Conservation (phyloP, 495 filamentous ascomycete species). For the Antarctomyces pellizariae region DNA sequence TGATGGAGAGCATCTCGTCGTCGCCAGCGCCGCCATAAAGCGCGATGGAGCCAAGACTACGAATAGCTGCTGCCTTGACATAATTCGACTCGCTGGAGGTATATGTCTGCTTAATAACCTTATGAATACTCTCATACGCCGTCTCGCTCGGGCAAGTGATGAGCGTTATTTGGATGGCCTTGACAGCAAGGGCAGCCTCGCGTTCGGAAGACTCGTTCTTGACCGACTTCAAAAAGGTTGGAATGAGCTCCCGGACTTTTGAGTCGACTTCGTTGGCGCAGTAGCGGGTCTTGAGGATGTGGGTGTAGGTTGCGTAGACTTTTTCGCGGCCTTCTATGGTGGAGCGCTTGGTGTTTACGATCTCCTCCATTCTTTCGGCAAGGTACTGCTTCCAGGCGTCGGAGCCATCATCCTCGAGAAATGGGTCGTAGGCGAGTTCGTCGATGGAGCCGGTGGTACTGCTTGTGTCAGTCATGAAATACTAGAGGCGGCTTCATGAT, state of each 20-base stretch:
- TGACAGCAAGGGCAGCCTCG: conserved; percentile 45
- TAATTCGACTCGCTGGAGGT: conserved; percentile 38
- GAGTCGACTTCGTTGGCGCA: conserved; percentile 38
- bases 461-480: conserved; percentile 12
- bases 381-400: conserved; percentile 43
- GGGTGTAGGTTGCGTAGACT: conserved; percentile 41
- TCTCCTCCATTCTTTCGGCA: conserved; percentile 48
- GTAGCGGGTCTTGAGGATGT: conserved; percentile 52
- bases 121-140: conserved; percentile 38
- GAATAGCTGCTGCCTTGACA: conserved; percentile 53
- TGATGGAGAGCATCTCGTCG: conserved; percentile 45
- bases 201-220: conserved; percentile 45
- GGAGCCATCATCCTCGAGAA: conserved; percentile 21
- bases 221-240: conserved; percentile 48
- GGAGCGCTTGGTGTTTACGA: conserved; percentile 69
- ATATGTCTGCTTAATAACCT: conserved; percentile 43
- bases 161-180: conserved; percentile 49
- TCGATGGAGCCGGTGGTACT: conserved; percentile 21
- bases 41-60: conserved; percentile 45
- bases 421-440: too few relatives aligned
- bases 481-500: conserved; percentile 2
- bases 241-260: conserved; percentile 39
- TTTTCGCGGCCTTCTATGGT: conserved; percentile 60
- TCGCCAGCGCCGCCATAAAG: conserved; percentile 60
- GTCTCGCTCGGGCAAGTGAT: conserved; percentile 49